Conservation (phyloP, 1,139 yeast species). For the Scheffersomyces parashehatae region DNA sequence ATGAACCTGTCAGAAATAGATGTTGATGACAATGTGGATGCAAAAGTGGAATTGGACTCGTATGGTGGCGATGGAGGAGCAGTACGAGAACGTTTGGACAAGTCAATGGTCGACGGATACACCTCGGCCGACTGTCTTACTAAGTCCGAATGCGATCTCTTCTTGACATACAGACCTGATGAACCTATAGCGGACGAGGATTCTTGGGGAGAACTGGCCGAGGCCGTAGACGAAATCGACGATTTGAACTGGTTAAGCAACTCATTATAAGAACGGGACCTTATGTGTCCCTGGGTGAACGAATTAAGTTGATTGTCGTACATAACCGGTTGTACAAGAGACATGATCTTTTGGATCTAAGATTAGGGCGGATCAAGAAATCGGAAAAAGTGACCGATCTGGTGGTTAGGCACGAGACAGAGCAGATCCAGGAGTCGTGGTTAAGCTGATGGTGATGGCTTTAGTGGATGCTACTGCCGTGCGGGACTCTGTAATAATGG, state of each 20-base stretch:
- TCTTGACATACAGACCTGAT: constrained; percentile 14
- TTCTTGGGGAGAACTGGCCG: background rate
- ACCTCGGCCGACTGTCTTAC: constrained; percentile 8
- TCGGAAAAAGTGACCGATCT: too few species aligned
- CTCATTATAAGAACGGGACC: constrained; percentile 37
- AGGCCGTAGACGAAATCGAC: constrained; percentile 10
- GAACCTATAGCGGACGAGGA: constrained; percentile 6
- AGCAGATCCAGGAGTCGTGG: too few species aligned
- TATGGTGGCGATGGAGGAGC: constrained; percentile 53
- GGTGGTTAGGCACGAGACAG: too few species aligned
- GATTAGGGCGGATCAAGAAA: too few species aligned
- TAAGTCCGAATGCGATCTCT: constrained; percentile 28
- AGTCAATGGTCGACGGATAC: background rate
- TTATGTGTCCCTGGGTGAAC: constrained; percentile 31
- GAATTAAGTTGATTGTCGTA: constrained; percentile 31
- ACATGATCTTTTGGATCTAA: too few species aligned
- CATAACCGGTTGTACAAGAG: constrained; percentile 18
- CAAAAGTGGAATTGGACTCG: constrained; percentile 7
- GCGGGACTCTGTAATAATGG: too few species aligned
- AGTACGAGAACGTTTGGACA: constrained; percentile 44
- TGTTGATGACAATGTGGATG: constrained; percentile 3
- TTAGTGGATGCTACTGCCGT: too few species aligned
- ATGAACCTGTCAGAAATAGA: background rate
- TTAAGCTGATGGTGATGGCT: too few species aligned
- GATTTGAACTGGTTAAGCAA: constrained; percentile 30